Conservation (phyloP, 805 yeast genomes). For the Yamadazyma akitaensis region DNA sequence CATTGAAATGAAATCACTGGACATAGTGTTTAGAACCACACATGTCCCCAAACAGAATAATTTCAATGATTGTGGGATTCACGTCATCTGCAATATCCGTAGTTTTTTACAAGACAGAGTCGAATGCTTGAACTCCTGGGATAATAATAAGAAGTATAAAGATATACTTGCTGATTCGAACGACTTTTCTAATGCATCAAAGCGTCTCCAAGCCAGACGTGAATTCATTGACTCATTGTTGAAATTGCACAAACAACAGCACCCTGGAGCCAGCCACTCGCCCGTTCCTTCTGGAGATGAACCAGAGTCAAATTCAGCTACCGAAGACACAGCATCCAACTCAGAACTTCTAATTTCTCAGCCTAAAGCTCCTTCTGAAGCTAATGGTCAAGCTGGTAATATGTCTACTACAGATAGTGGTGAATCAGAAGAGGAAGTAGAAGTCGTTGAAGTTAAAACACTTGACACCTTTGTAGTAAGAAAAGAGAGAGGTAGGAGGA, state of each 20-base stretch:
- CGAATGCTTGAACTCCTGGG: conserved; percentile 51
- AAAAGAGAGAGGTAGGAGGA: no score
- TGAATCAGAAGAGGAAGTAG: neutral
- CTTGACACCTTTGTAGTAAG: neutral
- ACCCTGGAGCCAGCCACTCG: neutral
- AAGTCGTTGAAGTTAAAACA: neutral
- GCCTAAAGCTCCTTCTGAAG: neutral
- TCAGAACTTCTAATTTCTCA: neutral
- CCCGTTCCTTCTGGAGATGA: neutral
- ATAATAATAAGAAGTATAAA: conserved; percentile 15
- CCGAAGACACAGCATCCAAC: neutral
- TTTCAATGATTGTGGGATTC: conserved; percentile 93
- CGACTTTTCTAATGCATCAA: conserved; percentile 24
- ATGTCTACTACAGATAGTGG: neutral
- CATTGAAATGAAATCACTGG: conserved; percentile 42
- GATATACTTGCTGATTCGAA: conserved; percentile 8
- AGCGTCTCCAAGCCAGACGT: conserved; percentile 27
- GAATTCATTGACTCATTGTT: conserved; percentile 22
- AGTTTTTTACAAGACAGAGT: conserved; percentile 52
- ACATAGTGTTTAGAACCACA: conserved; percentile 48
- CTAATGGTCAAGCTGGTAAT: neutral
- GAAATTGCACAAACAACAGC: conserved; percentile 18
- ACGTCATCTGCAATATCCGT: conserved; percentile 70
- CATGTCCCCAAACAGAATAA: conserved; percentile 82
- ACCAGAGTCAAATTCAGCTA: neutral